Percentiles rank a stretch among this genome's conserved stretches.
Conservation (phyloP, 78 protist species). For the Polysphondylium violaceum region DNA sequence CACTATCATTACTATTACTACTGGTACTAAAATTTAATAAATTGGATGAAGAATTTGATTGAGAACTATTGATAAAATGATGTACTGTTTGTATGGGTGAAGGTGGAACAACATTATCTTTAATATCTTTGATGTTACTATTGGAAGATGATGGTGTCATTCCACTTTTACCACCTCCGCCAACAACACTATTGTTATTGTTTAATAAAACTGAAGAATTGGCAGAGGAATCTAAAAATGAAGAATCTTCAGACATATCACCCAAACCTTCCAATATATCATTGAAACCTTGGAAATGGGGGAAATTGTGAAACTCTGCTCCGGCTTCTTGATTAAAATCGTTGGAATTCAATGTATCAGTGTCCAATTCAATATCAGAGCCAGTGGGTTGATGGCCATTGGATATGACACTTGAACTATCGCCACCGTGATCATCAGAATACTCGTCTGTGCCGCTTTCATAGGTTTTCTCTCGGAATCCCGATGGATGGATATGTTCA, state of each 20-base stretch:
- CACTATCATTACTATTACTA: background rate
- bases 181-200: too few relatives aligned
- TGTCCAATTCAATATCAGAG: slow-evolving; percentile 24
- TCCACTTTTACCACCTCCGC: background rate
- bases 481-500: background rate
- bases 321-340: slow-evolving; percentile 14
- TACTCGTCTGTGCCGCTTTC: slow-evolving; percentile 2
- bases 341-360: slow-evolving; percentile 42
- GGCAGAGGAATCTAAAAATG: background rate
- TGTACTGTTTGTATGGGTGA: background rate
- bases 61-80: background rate
- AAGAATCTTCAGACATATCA: slow-evolving; percentile 43
- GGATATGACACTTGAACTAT: background rate
- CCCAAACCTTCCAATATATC: slow-evolving; percentile 79
- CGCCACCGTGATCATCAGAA: slow-evolving; percentile 8
- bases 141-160: background rate
- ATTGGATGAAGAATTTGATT: slow-evolving; percentile 1
- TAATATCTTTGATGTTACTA: background rate
- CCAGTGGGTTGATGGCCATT: slow-evolving; percentile 16
- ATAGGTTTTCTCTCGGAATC: slow-evolving; percentile 3
- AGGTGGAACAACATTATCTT: too few relatives aligned
- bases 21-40: slow-evolving; percentile 4
- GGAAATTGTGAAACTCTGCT: slow-evolving; percentile 68
- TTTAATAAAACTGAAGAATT: background rate
- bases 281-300: slow-evolving; percentile 80